These are phyloP conservation scores for Willaertia magna DNA, from an alignment of 208 protist species.

Conservation along the genomic window DNA sequence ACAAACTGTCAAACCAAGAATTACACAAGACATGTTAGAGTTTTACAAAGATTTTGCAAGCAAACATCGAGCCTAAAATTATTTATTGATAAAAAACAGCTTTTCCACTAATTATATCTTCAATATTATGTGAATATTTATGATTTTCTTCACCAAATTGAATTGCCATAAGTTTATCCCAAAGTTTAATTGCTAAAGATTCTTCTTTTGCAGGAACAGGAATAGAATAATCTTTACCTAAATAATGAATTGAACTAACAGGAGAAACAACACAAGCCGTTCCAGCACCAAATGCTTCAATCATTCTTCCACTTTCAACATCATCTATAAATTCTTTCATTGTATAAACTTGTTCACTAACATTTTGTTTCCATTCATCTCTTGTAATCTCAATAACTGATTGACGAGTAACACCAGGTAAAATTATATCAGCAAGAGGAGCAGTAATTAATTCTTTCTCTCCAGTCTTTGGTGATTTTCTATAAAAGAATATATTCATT, in stretches of 20 bases:
- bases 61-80: not conserved
- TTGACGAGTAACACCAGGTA: constrained; percentile 66
- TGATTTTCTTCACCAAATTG: not conserved
- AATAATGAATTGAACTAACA: constrained; percentile 42
- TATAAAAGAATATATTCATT: constrained; percentile 89
- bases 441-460: constrained; percentile 57
- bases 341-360: constrained; percentile 36
- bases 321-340: constrained; percentile 47
- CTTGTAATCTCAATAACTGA: constrained; percentile 49
- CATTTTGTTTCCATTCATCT: constrained; percentile 40
- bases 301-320: constrained; percentile 40
- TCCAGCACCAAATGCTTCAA: constrained; percentile 65
- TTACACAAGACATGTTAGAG: constrained; percentile 24
- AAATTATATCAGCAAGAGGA: constrained; percentile 48
- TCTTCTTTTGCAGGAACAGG: not conserved
- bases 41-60: constrained; percentile 29
- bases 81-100: not conserved
- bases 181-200: not conserved
- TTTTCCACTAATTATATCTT: not conserved
- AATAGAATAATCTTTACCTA: not conserved
- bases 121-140: not conserved
- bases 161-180: not conserved
- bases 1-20: constrained; percentile 34
- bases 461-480: constrained; percentile 37
- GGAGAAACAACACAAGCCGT: constrained; percentile 61